phyloP scores from a whole-genome alignment of 2,329 filamentous ascomycete species.

The Capronia americana region DNA sequence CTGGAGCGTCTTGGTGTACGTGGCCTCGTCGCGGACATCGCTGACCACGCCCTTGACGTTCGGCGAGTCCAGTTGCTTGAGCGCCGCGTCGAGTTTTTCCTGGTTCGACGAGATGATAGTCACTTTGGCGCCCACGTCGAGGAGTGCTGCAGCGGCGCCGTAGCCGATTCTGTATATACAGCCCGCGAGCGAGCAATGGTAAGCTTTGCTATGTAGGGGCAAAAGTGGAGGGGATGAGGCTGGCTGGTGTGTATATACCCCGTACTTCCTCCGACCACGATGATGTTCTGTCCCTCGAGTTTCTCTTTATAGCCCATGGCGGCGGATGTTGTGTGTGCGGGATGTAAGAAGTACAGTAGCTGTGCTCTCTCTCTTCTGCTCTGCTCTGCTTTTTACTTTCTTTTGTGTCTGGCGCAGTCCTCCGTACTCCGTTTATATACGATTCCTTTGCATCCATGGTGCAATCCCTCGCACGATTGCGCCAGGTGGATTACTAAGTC shows the following conservation, averaged over 20 bases:
- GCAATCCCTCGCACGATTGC: background rate
- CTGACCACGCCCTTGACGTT: conserved; percentile 30
- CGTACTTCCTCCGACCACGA: conserved; percentile 32
- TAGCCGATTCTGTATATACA: conserved; percentile 59
- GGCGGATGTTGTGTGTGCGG: background rate
- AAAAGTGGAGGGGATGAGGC: background rate
- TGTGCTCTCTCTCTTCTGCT: too few relatives aligned
- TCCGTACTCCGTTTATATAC: background rate
- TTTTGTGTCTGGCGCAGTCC: too few relatives aligned
- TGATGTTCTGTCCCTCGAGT: conserved; percentile 27
- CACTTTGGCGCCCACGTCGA: conserved; percentile 63
- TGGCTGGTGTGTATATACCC: conserved; percentile 31
- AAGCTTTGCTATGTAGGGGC: too few relatives aligned
- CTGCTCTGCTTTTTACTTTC: too few relatives aligned
- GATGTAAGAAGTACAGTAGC: background rate
- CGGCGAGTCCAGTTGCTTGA: conserved; percentile 50
- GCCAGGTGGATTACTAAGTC: conserved; percentile 6
- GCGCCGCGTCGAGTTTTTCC: conserved; percentile 54
- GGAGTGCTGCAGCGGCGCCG: conserved; percentile 63
- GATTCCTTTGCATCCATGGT: background rate
- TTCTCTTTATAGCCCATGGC: conserved; percentile 27
- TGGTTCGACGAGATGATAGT: conserved; percentile 64
- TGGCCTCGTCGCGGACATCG: conserved; percentile 32
- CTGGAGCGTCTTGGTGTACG: conserved; percentile 22
- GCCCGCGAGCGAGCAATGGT: too few relatives aligned